Evolutionary conservation across 768 basidiomycete genomes (phyloP), one percentile per base, ranked within the genome.

Genomic region (Jaapia argillacea): DNA sequence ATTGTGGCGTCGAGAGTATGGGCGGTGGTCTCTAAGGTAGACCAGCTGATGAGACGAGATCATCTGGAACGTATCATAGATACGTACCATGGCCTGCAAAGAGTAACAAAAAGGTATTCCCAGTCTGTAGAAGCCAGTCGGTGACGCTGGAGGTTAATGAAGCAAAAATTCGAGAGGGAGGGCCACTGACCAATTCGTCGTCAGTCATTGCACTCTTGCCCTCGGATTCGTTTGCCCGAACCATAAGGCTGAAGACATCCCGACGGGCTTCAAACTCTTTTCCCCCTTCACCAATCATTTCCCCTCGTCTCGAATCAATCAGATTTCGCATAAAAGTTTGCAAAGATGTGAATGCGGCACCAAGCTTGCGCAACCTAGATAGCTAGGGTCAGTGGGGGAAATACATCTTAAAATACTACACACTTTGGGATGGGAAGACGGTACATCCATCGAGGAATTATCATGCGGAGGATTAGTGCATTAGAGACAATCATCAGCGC

Each of bases 1-100:
- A 63, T 47, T 3, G 61, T 59, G 2, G 60, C 64, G 10, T 61
- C 60, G 20, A 66, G 49, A 6, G 51, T 57, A 13, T 57, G 53
- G 14, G 62, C 50, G 3, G 59, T 67, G 1, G 63, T 65, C 40
- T 66, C 62, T 64, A 16, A 46, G 1, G 33, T 16, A 13, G n/a
- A 3, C 2, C 14, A 22, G 23, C n/a, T 25, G 36, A 22, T 24
- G 16, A 7, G 21, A 26, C n/a, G 25, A 24, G 2, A 24, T 5
- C 18, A 24, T 10, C 5, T 7, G 13, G 35, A 23, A 20, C 22
- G 13, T 20, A 21, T 10, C 10, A 33, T n/a, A 47, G 40, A 13
- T 28, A 28, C 41, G 22, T 25, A 48, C 47, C 51, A 24, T 52
- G 49, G 13, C 51, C 51, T 2, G 51, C 51, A 40, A 53, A 53